Evolutionary conservation across 225 moss, liverwort and hornwort genomes (phyloP).

Genomic region (Physcomitrium patens): DNA sequence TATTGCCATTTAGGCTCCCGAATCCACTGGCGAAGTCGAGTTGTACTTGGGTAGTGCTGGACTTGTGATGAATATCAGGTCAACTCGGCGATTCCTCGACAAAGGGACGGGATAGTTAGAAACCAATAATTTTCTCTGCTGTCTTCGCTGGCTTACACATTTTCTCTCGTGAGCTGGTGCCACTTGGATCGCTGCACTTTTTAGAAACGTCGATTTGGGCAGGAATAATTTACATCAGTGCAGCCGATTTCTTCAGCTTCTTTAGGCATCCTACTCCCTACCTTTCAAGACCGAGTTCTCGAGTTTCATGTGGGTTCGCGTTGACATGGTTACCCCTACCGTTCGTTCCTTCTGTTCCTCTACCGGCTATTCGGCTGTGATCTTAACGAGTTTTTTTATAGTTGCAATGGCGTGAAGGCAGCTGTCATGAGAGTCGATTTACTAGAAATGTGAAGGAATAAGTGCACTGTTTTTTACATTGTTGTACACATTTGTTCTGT

Average conservation of each 20-base stretch:
- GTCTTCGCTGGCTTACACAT: too few species aligned
- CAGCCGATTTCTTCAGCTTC: constrained; percentile 20
- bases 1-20: not conserved
- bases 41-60: constrained; percentile 19
- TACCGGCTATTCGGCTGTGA: constrained; percentile 31
- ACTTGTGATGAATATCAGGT: not conserved
- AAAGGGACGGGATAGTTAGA: too few species aligned
- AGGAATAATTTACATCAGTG: too few species aligned
- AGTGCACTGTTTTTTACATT: constrained; percentile 25
- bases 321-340: constrained; percentile 20
- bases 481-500: constrained; percentile 33
- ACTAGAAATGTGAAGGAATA: constrained; percentile 28
- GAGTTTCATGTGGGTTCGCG: constrained; percentile 21
- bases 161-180: too few species aligned
- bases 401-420: not conserved
- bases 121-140: too few species aligned
- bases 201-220: too few species aligned
- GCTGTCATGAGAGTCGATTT: constrained; percentile 35
- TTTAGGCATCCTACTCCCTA: constrained; percentile 26
- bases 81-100: too few species aligned
- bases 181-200: too few species aligned
- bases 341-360: constrained; percentile 26
- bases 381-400: constrained; percentile 19
- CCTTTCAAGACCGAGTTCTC: constrained; percentile 27
- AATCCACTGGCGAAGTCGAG: not conserved